These are phyloP conservation scores for Zoysia japonica DNA, from an alignment of 176 grass and related monocot species.

Conservation along the genomic window DNA sequence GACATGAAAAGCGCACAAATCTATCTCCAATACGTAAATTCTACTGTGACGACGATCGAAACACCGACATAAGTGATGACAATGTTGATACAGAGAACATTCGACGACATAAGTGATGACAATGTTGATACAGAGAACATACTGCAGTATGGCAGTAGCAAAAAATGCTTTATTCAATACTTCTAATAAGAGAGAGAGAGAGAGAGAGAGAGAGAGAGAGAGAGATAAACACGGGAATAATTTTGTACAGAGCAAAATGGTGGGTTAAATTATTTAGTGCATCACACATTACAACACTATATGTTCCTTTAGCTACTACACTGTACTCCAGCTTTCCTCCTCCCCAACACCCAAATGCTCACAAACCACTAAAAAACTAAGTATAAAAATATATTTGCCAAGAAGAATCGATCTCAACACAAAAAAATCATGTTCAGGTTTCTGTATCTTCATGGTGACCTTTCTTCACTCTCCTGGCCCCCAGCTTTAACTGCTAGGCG, in stretches of 20 bases:
- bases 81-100: neutral
- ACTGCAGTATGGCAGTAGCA: neutral
- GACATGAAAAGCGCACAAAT: too few species aligned
- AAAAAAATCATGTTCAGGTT: slow-evolving; percentile 40
- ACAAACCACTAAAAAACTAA: slow-evolving; percentile 32
- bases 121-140: neutral
- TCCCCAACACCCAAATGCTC: slow-evolving; percentile 36
- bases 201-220: neutral
- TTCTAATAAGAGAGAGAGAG: neutral
- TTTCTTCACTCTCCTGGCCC: neutral
- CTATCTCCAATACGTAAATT: too few species aligned
- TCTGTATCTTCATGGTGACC: slow-evolving; percentile 18
- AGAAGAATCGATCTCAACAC: slow-evolving; percentile 19
- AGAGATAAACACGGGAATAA: slow-evolving; percentile 26
- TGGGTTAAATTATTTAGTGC: slow-evolving; percentile 46
- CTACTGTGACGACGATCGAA: too few species aligned
- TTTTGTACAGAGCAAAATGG: slow-evolving; percentile 41
- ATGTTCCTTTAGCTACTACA: slow-evolving; percentile 44
- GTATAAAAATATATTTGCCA: slow-evolving; percentile 44
- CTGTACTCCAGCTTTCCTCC: slow-evolving; percentile 36
- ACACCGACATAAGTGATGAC: neutral
- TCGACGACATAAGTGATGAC: neutral
- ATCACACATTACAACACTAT: slow-evolving; percentile 40
- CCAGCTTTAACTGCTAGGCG: slow-evolving; percentile 60
- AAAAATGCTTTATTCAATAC: neutral